Percentiles rank a stretch among this genome's conserved stretches.
Conservation (phyloP, 2,329 filamentous ascomycete genomes). For the Colletotrichum nymphaeae region DNA sequence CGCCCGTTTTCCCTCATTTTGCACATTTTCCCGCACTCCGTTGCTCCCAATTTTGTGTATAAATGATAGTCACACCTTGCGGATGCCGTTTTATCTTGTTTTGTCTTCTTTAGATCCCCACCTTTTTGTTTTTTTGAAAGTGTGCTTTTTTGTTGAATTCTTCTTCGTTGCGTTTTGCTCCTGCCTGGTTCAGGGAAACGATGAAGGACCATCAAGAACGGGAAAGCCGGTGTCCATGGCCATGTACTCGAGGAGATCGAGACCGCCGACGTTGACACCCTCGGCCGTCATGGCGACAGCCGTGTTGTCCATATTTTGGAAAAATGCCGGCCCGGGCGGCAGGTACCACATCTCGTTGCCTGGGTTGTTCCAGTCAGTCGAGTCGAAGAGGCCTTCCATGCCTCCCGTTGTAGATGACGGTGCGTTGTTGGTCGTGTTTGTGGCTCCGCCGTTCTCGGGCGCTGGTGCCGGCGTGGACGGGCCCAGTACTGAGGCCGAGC, state of each 20-base stretch:
- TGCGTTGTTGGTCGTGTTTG: conserved; percentile 42
- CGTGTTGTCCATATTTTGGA: conserved; percentile 71
- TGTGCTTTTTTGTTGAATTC: neutral
- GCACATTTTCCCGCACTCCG: neutral
- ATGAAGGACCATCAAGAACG: conserved; percentile 36
- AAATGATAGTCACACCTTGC: neutral
- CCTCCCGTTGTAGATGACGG: conserved; percentile 14
- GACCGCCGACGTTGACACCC: conserved; percentile 73
- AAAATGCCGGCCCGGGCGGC: conserved; percentile 71
- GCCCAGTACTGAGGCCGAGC: conserved; percentile 59
- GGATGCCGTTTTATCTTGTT: neutral
- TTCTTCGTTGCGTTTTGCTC: neutral
- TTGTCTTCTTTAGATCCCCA: neutral
- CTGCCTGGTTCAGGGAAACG: conserved; percentile 29
- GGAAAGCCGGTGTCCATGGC: conserved; percentile 66
- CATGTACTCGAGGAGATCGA: conserved; percentile 77
- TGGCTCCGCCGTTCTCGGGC: conserved; percentile 43
- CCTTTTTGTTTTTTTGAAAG: neutral
- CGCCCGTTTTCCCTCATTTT: neutral
- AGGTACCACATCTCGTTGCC: conserved; percentile 76
- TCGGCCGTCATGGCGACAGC: conserved; percentile 75
- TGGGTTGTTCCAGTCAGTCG: conserved; percentile 63
- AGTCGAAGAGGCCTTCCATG: conserved; percentile 57
- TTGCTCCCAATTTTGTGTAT: neutral
- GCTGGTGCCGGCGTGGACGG: conserved; percentile 61